Evolutionary conservation across 2,329 filamentous ascomycete species (phyloP).

Genomic region (Claviceps sp.): DNA sequence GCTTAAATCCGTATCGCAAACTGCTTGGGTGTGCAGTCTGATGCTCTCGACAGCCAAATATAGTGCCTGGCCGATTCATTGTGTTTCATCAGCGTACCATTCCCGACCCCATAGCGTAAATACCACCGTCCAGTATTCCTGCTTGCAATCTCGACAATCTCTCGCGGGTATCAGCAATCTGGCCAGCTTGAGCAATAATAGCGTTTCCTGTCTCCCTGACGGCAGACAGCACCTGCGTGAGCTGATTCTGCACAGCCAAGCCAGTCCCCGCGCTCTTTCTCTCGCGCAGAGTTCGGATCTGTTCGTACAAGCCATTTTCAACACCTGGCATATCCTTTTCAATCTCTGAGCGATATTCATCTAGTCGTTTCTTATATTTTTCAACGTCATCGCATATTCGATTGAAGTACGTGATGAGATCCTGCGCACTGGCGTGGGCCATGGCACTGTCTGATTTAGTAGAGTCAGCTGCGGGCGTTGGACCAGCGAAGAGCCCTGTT

Average conservation of each 20-base stretch:
- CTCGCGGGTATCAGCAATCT: slow-evolving; percentile 30
- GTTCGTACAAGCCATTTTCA: slow-evolving; percentile 32
- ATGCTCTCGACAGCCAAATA: not conserved
- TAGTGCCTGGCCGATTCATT: not conserved
- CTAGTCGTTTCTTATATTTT: slow-evolving; percentile 28
- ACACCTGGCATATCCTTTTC: slow-evolving; percentile 35
- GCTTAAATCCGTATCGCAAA: not conserved
- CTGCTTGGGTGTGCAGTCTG: not conserved
- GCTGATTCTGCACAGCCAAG: slow-evolving; percentile 22
- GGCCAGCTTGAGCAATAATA: slow-evolving; percentile 27
- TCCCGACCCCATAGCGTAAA: slow-evolving; percentile 21
- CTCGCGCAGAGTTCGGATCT: slow-evolving; percentile 24
- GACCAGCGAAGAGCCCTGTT: slow-evolving; percentile 28
- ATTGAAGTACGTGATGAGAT: slow-evolving; percentile 32
- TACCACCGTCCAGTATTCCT: slow-evolving; percentile 24
- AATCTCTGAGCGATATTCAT: slow-evolving; percentile 31
- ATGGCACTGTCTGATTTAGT: slow-evolving; percentile 20
- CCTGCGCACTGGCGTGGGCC: slow-evolving; percentile 25
- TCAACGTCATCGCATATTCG: slow-evolving; percentile 29
- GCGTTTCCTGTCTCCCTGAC: slow-evolving; percentile 26
- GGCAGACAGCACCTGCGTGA: slow-evolving; percentile 24
- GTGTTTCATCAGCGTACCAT: slow-evolving; percentile 8
- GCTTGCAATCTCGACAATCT: slow-evolving; percentile 27
- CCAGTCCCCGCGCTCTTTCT: slow-evolving; percentile 14
- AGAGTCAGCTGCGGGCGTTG: slow-evolving; percentile 15